A percentile compares a stretch with the other conserved stretches of the same genome.
Conservation (phyloP, 1,284 basidiomycete genomes). For the Singerocomus rubriflavus region DNA sequence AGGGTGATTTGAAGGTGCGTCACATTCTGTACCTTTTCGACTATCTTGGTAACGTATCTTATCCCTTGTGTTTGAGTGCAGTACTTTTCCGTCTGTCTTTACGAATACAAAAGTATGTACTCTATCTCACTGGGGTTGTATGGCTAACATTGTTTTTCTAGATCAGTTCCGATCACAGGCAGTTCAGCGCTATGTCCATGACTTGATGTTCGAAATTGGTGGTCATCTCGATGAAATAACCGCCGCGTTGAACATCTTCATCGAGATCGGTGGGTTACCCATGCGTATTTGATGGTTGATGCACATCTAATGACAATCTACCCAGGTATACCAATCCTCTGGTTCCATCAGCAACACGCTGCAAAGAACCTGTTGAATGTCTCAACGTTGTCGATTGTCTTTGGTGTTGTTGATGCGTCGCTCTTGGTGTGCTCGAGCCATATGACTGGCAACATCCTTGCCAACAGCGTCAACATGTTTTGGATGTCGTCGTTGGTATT, state of each 20-base stretch:
- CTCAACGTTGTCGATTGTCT: conserved; percentile 58
- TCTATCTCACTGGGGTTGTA: conserved; percentile 15
- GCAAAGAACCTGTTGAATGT: conserved; percentile 50
- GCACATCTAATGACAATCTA: conserved; percentile 4
- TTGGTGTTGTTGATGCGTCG: conserved; percentile 52
- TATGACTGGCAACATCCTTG: conserved; percentile 20
- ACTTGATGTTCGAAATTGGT: conserved; percentile 47
- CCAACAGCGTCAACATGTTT: conserved; percentile 50
- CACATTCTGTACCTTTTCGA: not conserved
- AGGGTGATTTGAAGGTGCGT: conserved; percentile 47
- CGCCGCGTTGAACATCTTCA: conserved; percentile 45
- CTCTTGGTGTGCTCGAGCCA: conserved; percentile 47
- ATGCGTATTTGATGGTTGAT: not conserved
- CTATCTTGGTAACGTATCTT: not conserved
- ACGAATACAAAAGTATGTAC: conserved; percentile 24
- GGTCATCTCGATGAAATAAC: conserved; percentile 53
- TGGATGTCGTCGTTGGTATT: conserved; percentile 62
- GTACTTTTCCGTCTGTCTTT: conserved; percentile 33
- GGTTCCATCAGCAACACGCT: conserved; percentile 56
- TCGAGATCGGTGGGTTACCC: conserved; percentile 46
- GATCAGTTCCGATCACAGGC: conserved; percentile 49
- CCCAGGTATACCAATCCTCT: conserved; percentile 55
- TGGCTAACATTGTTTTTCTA: conserved; percentile 6
- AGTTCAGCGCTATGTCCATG: conserved; percentile 55
- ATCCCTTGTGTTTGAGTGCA: conserved; percentile 3